Evolutionary conservation across 768 basidiomycete genomes (phyloP).

Genomic region (Leccinum pellstonianum): DNA sequence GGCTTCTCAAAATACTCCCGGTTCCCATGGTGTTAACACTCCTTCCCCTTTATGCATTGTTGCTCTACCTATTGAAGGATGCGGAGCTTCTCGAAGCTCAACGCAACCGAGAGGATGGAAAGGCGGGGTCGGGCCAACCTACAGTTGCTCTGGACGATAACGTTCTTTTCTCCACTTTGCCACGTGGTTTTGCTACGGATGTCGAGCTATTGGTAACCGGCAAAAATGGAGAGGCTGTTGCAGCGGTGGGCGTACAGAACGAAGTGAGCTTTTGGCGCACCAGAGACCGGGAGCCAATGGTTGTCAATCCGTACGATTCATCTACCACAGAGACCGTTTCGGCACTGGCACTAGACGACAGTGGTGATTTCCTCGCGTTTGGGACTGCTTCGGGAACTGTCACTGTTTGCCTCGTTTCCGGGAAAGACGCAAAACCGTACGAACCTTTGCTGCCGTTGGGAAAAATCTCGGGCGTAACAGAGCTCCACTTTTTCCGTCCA

Average conservation of each 20-base stretch:
- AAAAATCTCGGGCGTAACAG: constrained; percentile 50
- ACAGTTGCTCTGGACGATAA: constrained; percentile 38
- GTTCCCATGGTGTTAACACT: constrained; percentile 83
- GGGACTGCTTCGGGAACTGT: constrained; percentile 70
- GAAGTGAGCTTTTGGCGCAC: constrained; percentile 71
- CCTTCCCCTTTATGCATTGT: constrained; percentile 65
- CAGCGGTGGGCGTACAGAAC: constrained; percentile 76
- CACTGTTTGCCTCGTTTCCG: constrained; percentile 57
- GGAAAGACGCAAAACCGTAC: constrained; percentile 35
- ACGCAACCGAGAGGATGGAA: constrained; percentile 54
- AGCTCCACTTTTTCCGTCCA: constrained; percentile 45
- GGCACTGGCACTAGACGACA: constrained; percentile 59
- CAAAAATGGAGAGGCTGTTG: constrained; percentile 59
- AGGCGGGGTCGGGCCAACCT: constrained; percentile 30
- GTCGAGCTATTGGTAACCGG: constrained; percentile 78
- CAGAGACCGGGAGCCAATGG: constrained; percentile 39
- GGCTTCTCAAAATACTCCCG: constrained; percentile 79
- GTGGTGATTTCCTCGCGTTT: constrained; percentile 62
- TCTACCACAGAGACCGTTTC: constrained; percentile 51
- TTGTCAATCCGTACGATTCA: constrained; percentile 47
- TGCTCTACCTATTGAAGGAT: constrained; percentile 87
- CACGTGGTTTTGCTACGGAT: constrained; percentile 80
- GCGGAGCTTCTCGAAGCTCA: constrained; percentile 89
- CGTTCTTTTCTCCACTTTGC: constrained; percentile 65
- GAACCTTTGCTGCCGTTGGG: constrained; percentile 43